phyloP scores from a whole-genome alignment of 2,329 filamentous ascomycete species.

The Pseudogymnoascus sp. region DNA sequence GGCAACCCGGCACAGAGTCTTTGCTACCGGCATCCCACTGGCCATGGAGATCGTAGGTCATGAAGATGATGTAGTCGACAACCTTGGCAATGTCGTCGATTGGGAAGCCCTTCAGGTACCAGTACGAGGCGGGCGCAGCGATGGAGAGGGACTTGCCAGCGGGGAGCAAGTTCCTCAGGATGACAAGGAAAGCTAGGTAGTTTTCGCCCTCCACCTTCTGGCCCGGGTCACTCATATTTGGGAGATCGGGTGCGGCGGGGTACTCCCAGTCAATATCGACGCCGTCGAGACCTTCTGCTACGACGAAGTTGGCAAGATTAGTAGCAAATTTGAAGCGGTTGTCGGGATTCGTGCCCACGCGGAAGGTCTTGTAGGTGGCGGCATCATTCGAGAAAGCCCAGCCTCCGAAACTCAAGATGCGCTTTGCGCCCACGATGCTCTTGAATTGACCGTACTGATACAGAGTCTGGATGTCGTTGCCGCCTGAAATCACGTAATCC shows the following conservation, averaged over 20 bases:
- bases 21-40: constrained; percentile 33
- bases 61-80: constrained; percentile 23
- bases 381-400: constrained; percentile 36
- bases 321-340: constrained; percentile 30
- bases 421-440: constrained; percentile 26
- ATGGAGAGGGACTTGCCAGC: constrained; percentile 22
- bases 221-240: constrained; percentile 28
- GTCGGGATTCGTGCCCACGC: constrained; percentile 26
- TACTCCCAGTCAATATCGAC: constrained; percentile 37
- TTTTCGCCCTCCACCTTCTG: constrained; percentile 25
- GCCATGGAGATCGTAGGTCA: constrained; percentile 30
- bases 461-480: constrained; percentile 26
- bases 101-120: constrained; percentile 25
- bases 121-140: constrained; percentile 26
- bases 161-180: background rate
- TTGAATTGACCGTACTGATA: no score
- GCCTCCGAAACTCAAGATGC: constrained; percentile 38
- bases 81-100: constrained; percentile 14
- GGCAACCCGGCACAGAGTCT: constrained; percentile 25
- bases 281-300: constrained; percentile 28
- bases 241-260: constrained; percentile 28
- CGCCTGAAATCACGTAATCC: no score
- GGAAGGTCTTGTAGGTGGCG: constrained; percentile 32
- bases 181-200: constrained; percentile 21
- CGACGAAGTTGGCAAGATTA: constrained; percentile 29